Base-by-base conservation (phyloP, 768 basidiomycete species). In the Leccinum variicolor region DNA sequence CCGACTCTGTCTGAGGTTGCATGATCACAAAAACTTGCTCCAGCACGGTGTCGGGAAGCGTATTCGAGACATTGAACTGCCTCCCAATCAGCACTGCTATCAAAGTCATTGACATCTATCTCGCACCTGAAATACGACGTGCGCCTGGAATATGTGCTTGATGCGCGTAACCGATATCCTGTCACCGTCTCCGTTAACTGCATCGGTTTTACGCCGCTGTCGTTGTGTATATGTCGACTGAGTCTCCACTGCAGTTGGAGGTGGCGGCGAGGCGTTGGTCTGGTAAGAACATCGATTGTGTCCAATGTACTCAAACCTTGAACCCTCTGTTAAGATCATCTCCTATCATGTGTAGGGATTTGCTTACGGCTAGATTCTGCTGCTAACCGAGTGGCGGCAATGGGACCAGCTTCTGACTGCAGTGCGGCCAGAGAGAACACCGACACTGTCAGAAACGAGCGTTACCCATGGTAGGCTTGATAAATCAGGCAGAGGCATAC, bases 1-100 rank as follows among this genome's bases (percentile, higher is more conserved):
- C 87, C 23, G 78, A 74, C 23, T 91, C 92, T 19, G 85, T 77
- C 53, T 87, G 82, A 8, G 91, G 84, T 62, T 87, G 84, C 94
- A 98, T 96, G 68, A 94, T 82, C 31, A 98, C 91, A 25, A 94
- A 90, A 31, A 96, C 92, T 63, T 94, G 85, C 72, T 98, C 97
- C 61, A 99, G 77, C 9, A 98, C 89, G 11, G 95, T 95, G 69
- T 98, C 95, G 5, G 92, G 89, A 54, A 99, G 80, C 19, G 97
- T 98, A 74, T 99, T 98, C 57, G 93, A 92, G 41, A 98, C 85
- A 75, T 98, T 98, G 82, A 94, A 98, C 92, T 99, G 58, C 49
- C 34, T 46, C 46, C 3, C 31, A 57, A 34, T 61, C 65, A 60
- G 66, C 21, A 53, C 6, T 41, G 6, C 13, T 9, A 41, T 15